These are phyloP conservation scores for Diutina ranongensis DNA, from an alignment of 1,139 yeast species.

Conservation along the genomic window DNA sequence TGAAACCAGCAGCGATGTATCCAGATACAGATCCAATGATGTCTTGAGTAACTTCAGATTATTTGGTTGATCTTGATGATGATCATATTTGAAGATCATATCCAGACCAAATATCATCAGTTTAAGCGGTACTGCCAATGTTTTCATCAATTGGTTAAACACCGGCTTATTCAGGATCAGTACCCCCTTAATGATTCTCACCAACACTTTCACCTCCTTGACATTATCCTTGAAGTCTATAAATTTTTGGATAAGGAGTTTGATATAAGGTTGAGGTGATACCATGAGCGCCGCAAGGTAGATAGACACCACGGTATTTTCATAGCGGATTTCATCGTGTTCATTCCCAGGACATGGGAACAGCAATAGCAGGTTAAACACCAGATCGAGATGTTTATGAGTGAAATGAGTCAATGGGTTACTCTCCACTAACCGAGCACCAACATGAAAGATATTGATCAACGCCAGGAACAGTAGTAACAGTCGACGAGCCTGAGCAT, in stretches of 20 bases:
- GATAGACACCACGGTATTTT: conserved; percentile 24
- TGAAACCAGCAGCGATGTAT: not conserved
- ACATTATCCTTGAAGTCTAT: conserved; percentile 18
- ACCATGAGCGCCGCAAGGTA: conserved; percentile 33
- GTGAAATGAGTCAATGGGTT: conserved; percentile 6
- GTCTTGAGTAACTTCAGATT: not conserved
- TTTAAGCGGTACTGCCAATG: conserved; percentile 10
- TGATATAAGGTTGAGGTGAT: conserved; percentile 24
- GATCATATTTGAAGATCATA: not conserved
- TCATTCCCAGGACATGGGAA: not conserved
- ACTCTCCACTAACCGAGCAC: conserved; percentile 22
- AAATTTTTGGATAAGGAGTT: conserved; percentile 16
- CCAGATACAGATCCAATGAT: conserved; percentile 3
- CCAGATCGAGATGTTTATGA: not conserved
- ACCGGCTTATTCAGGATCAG: conserved; percentile 17
- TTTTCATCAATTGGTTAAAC: conserved; percentile 17
- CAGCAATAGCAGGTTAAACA: not conserved
- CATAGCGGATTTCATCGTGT: conserved; percentile 9
- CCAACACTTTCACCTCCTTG: conserved; percentile 20
- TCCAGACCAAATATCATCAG: conserved; percentile 3
- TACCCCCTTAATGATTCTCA: conserved; percentile 29
- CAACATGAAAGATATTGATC: conserved; percentile 31
- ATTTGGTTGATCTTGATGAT: not conserved
- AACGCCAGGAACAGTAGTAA: conserved; percentile 34
- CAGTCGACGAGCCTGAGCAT: conserved; percentile 22